Evolutionary conservation across 192 early-diverging fungal species (phyloP).

Genomic region (Dissophora globulifera): DNA sequence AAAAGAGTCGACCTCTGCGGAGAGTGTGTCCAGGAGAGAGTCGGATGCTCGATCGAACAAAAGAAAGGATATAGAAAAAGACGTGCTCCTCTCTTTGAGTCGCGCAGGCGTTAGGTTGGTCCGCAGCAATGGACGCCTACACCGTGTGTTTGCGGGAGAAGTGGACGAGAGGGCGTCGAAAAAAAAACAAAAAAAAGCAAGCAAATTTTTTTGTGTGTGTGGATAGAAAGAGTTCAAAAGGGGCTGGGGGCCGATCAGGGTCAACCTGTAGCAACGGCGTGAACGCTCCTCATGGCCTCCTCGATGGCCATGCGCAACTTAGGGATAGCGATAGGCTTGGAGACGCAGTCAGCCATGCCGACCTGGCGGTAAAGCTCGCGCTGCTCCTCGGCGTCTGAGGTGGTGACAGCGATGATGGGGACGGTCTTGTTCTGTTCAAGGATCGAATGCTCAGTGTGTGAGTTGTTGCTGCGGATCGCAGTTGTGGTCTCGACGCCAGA

Average conservation of each 20-base stretch:
- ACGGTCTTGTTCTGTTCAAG: slow-evolving; percentile 62
- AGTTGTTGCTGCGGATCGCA: slow-evolving; percentile 58
- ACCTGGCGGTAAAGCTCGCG: slow-evolving; percentile 60
- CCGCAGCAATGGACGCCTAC: neutral
- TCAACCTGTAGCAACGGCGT: slow-evolving; percentile 24
- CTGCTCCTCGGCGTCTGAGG: slow-evolving; percentile 64
- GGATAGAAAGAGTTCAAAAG: slow-evolving; percentile 2
- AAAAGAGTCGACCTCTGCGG: too few species aligned
- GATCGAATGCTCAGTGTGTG: slow-evolving; percentile 39
- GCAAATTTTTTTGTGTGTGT: slow-evolving; percentile 27
- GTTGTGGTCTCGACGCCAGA: slow-evolving; percentile 70
- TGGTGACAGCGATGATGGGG: slow-evolving; percentile 75
- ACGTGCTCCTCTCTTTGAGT: neutral
- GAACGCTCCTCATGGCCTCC: slow-evolving; percentile 31
- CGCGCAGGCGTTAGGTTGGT: neutral
- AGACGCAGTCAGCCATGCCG: slow-evolving; percentile 68
- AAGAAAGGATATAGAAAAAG: too few species aligned
- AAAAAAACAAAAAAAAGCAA: slow-evolving; percentile 20
- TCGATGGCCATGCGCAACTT: slow-evolving; percentile 54
- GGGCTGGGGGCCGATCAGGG: neutral
- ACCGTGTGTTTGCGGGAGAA: neutral
- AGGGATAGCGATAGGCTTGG: slow-evolving; percentile 59
- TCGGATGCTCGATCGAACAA: too few species aligned
- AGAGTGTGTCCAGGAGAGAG: too few species aligned
- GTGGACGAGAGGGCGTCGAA: neutral